Evolutionary conservation across 768 basidiomycete genomes (phyloP), one percentile per base, ranked within the genome.

Genomic region (Tylopilus rubrobrunneus): DNA sequence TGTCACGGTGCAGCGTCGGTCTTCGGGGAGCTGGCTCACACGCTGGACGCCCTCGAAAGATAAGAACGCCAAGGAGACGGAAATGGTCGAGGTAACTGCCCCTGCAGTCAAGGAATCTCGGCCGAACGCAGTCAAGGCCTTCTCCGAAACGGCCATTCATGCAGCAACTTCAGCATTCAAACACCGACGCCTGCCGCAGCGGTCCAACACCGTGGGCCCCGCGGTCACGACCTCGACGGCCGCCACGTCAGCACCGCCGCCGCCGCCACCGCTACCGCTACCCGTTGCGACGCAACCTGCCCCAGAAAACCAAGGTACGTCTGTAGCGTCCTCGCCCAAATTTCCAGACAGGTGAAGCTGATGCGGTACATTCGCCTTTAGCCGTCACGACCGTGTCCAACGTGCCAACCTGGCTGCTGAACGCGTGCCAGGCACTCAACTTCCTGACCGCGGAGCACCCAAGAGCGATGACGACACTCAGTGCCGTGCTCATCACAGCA

Each of bases 401-500:
- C 54, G 88, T 83, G 11, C 88, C 88, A 0, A 72, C 81, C 0
- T 91, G 88, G 88, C 77, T 91, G 17, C 65, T 91, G 52, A 89
- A 89, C 61, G 88, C 89, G 1, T 84, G 84, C 60, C 82, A 76
- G 45, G 88, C 89, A 10, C 77, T 91, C 55, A 86, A 89, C 50
- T 86, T 78, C 71, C 80, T 91, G 49, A 81, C 82, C 10, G 78
- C 75, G 55, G 89, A 90, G 60, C 87, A 91, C 60, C 89, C 89
- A 10, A 85, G 85, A 65, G 80, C 75, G 6, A 83, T 89, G 85
- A 84, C 80, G 56, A 79, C 87, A 33, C 67, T 89, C 49, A 86
- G 86, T 57, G 88, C 88, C 7, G 82, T 91, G 49, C 79, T 91
- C 55, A 87, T 91, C 64, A 88, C 87, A 3, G 85, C 85, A 31